Evolutionary conservation across 225 moss, liverwort and hornwort genomes (phyloP), one percentile per base, ranked within the genome.

Genomic region (Polytrichum commune): DNA sequence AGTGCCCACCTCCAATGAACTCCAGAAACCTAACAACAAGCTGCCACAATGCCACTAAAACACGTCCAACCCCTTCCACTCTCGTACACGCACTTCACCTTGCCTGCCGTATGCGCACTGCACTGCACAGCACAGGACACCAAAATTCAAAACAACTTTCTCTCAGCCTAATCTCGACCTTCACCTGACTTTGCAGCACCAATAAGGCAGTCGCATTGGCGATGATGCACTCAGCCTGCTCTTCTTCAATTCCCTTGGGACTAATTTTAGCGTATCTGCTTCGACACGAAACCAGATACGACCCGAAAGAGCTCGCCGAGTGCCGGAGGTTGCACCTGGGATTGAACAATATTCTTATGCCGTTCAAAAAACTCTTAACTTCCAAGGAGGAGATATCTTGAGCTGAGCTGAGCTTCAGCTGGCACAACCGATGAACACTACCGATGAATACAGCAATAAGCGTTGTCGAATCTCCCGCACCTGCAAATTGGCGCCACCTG

Each of bases 241-340:
- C 26, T 35, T 32, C 57, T 20, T 13, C 19, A 53, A 68, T 68
- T 64, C 60, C 71, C 26, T 32, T 46, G 29, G 35, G 27, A 61
- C 53, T 20, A 29, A 18, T 26, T 20, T 26, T 27, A 30, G 62
- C 32, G 75, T 65, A 69, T 69, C 72, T 69, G 64, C 65, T 27
- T 29, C 69, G 30, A 77, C 29, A 84, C 69, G 32, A 65, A 77
- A 77, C 68, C 71, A 72, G 73, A 79, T 18, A 53, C 27, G 0
- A 27, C 58, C 7, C 32, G 30, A 7, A 70, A 58, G 1, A 60
- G 56, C 32, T 70, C 64, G 1, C 27, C 56, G 65, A 58, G 30
- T 67, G 76, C 83, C 8, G 19, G 19, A 19, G 61, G 7, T 27
- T 53, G 58, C 53, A 69, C 19, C 22, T 22, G 3, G 13, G 13